Percentiles rank a stretch among this genome's conserved stretches.
Evolutionary conservation across 495 filamentous ascomycete species (phyloP).

Genomic region (Echria macrotheca): DNA sequence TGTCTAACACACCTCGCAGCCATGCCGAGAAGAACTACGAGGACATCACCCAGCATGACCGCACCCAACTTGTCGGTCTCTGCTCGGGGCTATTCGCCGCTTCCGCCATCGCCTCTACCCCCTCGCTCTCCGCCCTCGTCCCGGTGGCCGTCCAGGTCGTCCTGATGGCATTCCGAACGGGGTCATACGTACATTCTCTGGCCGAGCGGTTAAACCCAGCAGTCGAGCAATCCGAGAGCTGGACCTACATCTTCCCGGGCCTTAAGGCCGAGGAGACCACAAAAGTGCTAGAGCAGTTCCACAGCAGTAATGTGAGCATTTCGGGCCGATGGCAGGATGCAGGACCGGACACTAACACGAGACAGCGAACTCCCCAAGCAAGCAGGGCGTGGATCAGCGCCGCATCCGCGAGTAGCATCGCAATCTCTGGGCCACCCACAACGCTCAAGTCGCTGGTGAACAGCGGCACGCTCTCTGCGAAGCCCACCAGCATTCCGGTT

Average conservation of each 20-base stretch:
- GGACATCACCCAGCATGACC: constrained; percentile 35
- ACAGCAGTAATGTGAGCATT: constrained; percentile 41
- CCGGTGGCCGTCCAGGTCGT: constrained; percentile 64
- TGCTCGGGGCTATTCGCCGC: constrained; percentile 72
- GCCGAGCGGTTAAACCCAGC: constrained; percentile 46
- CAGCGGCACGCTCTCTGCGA: constrained; percentile 46
- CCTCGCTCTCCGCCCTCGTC: constrained; percentile 62
- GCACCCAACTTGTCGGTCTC: constrained; percentile 54
- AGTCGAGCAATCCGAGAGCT: constrained; percentile 45
- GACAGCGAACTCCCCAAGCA: constrained; percentile 52
- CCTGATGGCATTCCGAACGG: constrained; percentile 66
- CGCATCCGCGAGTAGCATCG: constrained; percentile 60
- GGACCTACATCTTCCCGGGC: constrained; percentile 51
- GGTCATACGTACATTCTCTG: constrained; percentile 51
- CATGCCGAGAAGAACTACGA: constrained; percentile 41
- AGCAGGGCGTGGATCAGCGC: constrained; percentile 70
- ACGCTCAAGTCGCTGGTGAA: constrained; percentile 55
- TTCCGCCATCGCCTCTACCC: constrained; percentile 62
- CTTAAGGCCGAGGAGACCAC: constrained; percentile 40
- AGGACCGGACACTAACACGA: constrained; percentile 6
- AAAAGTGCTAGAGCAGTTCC: constrained; percentile 45
- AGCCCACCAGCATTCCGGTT: constrained; percentile 61
- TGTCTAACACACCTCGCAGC: constrained; percentile 29
- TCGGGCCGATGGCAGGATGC: not conserved
- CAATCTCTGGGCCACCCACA: constrained; percentile 72